Conservation (phyloP, 257 asterid species). For the Solanum tarapatanum region DNA sequence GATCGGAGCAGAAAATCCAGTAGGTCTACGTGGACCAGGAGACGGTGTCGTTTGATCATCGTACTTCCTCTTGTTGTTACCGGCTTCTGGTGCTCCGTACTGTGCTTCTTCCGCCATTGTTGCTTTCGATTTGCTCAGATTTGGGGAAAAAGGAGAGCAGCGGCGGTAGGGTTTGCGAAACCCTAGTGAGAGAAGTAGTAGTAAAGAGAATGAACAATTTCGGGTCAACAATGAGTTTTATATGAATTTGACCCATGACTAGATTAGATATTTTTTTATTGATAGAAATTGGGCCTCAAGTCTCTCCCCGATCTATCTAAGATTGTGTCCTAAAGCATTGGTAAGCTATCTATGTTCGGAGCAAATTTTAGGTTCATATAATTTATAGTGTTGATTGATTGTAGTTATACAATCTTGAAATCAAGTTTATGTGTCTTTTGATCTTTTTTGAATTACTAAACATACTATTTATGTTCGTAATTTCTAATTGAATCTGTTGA, state of each 20-base stretch:
- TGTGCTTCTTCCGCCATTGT: slow-evolving; percentile 19
- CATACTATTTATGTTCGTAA: too few relatives aligned
- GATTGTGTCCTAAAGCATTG: too few relatives aligned
- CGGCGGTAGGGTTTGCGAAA: neutral
- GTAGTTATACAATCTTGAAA: too few relatives aligned
- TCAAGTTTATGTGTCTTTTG: neutral
- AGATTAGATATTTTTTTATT: neutral
- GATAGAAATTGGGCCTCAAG: too few relatives aligned
- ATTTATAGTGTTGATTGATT: too few relatives aligned
- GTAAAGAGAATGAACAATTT: neutral
- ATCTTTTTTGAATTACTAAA: neutral
- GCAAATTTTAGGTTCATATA: too few relatives aligned
- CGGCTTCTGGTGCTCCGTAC: slow-evolving; percentile 5
- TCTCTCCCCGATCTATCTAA: too few relatives aligned
- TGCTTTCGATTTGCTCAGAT: neutral
- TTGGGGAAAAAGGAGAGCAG: neutral
- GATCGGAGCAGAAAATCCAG: slow-evolving; percentile 66
- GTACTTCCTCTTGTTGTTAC: slow-evolving; percentile 30
- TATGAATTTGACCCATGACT: neutral
- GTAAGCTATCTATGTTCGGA: too few relatives aligned
- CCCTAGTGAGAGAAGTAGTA: neutral
- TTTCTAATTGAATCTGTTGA: neutral
- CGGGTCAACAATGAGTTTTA: neutral
- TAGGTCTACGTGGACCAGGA: slow-evolving; percentile 44
- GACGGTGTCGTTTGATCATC: slow-evolving; percentile 57